Percentiles rank a stretch among this genome's conserved stretches.
phyloP scores from a whole-genome alignment of 1,284 basidiomycete genomes.

The Tremellales sp. region DNA sequence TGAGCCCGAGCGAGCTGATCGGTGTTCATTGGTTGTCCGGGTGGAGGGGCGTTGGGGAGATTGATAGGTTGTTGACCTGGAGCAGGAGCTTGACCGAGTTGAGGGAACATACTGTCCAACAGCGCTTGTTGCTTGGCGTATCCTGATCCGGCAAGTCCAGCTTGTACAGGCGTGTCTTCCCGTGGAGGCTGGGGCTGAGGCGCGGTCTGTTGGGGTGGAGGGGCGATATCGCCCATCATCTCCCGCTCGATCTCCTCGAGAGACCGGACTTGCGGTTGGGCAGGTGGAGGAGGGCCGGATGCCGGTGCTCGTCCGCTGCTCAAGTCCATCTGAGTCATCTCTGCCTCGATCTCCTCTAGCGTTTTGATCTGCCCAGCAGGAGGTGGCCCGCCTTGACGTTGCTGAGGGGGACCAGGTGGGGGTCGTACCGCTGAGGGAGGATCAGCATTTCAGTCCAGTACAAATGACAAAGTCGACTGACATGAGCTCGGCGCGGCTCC shows the following conservation, averaged over 20 bases:
- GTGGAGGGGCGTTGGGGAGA: slow-evolving; percentile 6
- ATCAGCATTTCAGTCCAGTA: background rate
- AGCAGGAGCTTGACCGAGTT: slow-evolving; percentile 26
- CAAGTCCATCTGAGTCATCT: slow-evolving; percentile 57
- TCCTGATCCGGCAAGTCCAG: slow-evolving; percentile 31
- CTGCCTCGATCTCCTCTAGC: slow-evolving; percentile 88
- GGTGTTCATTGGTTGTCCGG: slow-evolving; percentile 8
- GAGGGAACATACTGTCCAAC: slow-evolving; percentile 46
- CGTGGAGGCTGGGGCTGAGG: slow-evolving; percentile 31
- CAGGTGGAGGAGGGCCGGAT: slow-evolving; percentile 9
- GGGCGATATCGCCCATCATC: slow-evolving; percentile 37
- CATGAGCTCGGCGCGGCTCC: slow-evolving; percentile 33
- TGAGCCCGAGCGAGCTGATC: slow-evolving; percentile 37
- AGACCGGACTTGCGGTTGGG: slow-evolving; percentile 34
- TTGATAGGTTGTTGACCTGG: slow-evolving; percentile 10
- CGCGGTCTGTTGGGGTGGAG: slow-evolving; percentile 7
- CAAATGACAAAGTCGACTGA: slow-evolving; percentile 2
- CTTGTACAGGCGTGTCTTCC: slow-evolving; percentile 26
- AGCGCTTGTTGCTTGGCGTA: slow-evolving; percentile 38
- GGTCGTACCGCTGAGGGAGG: slow-evolving; percentile 36
- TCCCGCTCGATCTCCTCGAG: slow-evolving; percentile 50
- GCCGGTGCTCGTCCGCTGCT: slow-evolving; percentile 4
- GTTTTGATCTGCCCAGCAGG: slow-evolving; percentile 61
- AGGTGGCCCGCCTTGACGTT: slow-evolving; percentile 11
- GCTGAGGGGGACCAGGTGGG: slow-evolving; percentile 36